A percentile compares a stretch with the other conserved stretches of the same genome.
These are phyloP conservation scores for Coemansia sp. DNA, from an alignment of 192 early-diverging fungal species.

Conservation along the genomic window DNA sequence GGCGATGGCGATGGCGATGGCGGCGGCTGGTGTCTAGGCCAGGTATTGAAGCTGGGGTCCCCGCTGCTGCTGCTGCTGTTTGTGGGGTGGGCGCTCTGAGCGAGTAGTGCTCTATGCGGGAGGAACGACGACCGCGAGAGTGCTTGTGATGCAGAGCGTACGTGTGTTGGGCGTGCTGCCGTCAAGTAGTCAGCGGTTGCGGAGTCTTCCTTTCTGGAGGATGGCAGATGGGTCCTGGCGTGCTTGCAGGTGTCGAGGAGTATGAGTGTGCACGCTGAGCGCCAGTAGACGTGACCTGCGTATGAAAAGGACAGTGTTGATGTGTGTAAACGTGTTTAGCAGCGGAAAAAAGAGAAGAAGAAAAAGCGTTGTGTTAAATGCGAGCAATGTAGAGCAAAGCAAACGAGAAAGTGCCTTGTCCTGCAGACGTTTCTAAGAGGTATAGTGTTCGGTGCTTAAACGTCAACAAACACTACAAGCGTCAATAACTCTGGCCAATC, in stretches of 20 bases:
- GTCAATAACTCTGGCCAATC: conserved; percentile 3
- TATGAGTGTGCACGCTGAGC: conserved; percentile 22
- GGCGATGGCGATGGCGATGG: not conserved
- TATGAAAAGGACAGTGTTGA: conserved; percentile 21
- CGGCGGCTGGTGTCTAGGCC: not conserved
- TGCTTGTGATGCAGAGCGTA: not conserved
- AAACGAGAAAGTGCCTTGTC: conserved; percentile 1
- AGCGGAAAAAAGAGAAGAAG: conserved; percentile 8
- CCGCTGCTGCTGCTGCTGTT: not conserved
- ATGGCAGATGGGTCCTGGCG: conserved; percentile 19
- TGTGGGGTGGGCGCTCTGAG: not conserved
- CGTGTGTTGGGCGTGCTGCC: not conserved
- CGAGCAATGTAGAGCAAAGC: not conserved
- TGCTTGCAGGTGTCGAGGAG: conserved; percentile 31
- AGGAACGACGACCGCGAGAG: conserved; percentile 1
- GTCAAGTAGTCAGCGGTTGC: conserved; percentile 4
- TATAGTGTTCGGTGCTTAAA: conserved; percentile 6
- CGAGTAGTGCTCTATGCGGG: conserved; percentile 5
- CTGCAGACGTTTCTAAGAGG: not conserved
- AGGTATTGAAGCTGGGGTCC: not conserved
- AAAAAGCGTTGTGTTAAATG: conserved; percentile 4
- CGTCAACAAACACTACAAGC: not conserved
- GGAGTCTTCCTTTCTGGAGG: conserved; percentile 6
- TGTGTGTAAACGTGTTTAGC: not conserved
- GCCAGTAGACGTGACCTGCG: conserved; percentile 25